phyloP scores from a whole-genome alignment of 1,284 basidiomycete genomes.

The Agroathelia rolfsii region DNA sequence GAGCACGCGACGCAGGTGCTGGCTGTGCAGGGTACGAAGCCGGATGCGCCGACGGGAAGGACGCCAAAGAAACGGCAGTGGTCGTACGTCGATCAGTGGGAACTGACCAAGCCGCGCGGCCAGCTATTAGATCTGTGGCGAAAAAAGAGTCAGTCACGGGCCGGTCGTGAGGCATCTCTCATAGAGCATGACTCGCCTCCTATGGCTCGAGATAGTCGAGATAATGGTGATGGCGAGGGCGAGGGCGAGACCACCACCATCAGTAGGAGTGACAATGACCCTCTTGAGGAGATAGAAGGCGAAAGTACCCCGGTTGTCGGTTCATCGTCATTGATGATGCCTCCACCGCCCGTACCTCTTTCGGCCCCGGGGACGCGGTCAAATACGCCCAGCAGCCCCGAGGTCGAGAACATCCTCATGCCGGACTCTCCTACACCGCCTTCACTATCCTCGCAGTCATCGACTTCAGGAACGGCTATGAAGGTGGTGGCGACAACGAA shows the following conservation, averaged over 20 bases:
- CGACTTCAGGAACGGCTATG: no score
- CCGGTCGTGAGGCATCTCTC: slow-evolving; percentile 25
- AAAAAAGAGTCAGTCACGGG: slow-evolving; percentile 20
- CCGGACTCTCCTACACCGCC: slow-evolving; percentile 10
- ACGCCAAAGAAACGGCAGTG: slow-evolving; percentile 67
- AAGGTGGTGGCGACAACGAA: no score
- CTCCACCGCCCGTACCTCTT: no score
- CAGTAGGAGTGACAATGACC: slow-evolving; percentile 11
- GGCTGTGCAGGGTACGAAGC: slow-evolving; percentile 46
- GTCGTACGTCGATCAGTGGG: slow-evolving; percentile 61
- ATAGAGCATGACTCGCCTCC: slow-evolving; percentile 18
- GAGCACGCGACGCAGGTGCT: slow-evolving; percentile 41
- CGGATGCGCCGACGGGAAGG: slow-evolving; percentile 53
- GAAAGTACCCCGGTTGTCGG: slow-evolving; percentile 11
- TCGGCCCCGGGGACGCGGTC: no score
- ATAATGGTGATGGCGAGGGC: slow-evolving; percentile 4
- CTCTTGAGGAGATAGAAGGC: slow-evolving; percentile 4
- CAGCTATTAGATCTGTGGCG: slow-evolving; percentile 43
- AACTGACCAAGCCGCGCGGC: slow-evolving; percentile 52
- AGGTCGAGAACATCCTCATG: slow-evolving; percentile 14
- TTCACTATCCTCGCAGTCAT: no score
- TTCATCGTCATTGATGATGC: no score
- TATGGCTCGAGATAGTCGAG: slow-evolving; percentile 11
- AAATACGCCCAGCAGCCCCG: no score
- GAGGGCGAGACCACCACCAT: slow-evolving; percentile 16